Evolutionary conservation across 1,284 basidiomycete species (phyloP), one percentile per base, ranked within the genome.

Genomic region (Albatrellus sp.): DNA sequence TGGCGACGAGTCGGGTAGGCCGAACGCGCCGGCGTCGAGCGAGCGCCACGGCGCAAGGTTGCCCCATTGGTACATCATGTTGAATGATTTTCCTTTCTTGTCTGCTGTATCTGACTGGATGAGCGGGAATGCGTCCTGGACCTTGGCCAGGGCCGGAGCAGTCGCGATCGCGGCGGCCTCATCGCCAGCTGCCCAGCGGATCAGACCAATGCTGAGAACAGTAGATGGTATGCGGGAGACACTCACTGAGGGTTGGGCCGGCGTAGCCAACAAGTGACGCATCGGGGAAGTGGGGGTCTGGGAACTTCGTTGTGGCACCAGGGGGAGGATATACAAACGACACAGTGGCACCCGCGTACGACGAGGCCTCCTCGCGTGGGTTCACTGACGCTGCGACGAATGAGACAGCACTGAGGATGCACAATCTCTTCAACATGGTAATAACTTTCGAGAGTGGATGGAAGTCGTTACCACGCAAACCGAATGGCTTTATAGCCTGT

Each of bases 31-130:
- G 2, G 68, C 66, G 13, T 66, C 60, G 29, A 78, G 68, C 2
- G 73, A 77, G 54, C 70, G 70, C 67, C 71, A 74, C 3, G 78
- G 77, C 0, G 70, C 62, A 16, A 80, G 67, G 54, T 73, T 77
- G 14, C 75, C 79, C 64, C 72, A 70, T 50, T 69, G 62, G 41
- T 51, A 54, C 16, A 55, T 41, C 4, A 54, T 48, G 46, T 60
- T 51, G 49, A 61, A 60, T 13, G 10, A 44, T 13, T 33, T 34
- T 36, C 44, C 46, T 7, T 46, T 41, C 34, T 47, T n/a, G 37
- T 44, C 49, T n/a, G 33, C 24, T 8, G 52, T 47, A 31, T 52
- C 42, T n/a, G 52, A 55, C 30, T 52, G 47, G 24, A 56, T 44
- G 20, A 59, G 48, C 2, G 57, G 56, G 19, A 54, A 56, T 16